Evolutionary conservation across 176 grass and related monocot genomes (phyloP).

Genomic region (Carex littledalei): DNA sequence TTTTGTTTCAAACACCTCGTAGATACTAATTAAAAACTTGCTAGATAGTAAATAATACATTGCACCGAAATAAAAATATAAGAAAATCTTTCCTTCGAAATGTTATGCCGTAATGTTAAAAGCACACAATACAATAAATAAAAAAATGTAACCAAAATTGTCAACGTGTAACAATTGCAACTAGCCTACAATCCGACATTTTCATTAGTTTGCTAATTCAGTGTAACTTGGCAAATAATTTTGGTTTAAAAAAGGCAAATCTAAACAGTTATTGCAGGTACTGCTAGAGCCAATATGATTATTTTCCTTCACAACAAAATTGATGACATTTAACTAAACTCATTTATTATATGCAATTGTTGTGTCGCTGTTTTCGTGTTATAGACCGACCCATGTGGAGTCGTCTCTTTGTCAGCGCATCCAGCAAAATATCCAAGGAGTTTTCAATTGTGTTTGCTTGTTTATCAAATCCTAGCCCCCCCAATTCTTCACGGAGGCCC

Average conservation of each 20-base stretch:
- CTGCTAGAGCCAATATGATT: not conserved
- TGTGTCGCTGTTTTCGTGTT: slow-evolving; percentile 56
- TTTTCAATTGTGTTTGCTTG: slow-evolving; percentile 61
- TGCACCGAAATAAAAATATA: too few relatives aligned
- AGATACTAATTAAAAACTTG: too few relatives aligned
- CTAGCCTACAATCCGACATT: not conserved
- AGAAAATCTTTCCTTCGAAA: not conserved
- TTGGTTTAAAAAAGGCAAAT: not conserved
- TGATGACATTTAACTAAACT: not conserved
- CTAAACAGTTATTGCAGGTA: not conserved
- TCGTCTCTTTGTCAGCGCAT: slow-evolving; percentile 57
- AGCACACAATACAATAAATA: not conserved
- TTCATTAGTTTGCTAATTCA: not conserved
- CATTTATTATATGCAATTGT: slow-evolving; percentile 58
- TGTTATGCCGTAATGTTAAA: not conserved
- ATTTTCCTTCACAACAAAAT: not conserved
- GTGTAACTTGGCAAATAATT: not conserved
- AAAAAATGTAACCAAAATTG: not conserved
- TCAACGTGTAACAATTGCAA: not conserved
- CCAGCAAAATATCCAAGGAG: slow-evolving; percentile 62
- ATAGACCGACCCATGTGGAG: slow-evolving; percentile 69
- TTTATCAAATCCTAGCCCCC: slow-evolving; percentile 45
- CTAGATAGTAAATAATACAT: too few relatives aligned
- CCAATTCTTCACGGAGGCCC: slow-evolving; percentile 39
- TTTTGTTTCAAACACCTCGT: too few relatives aligned